phyloP scores from a whole-genome alignment of 768 basidiomycete species.

The Termitomyces eurrhizus region DNA sequence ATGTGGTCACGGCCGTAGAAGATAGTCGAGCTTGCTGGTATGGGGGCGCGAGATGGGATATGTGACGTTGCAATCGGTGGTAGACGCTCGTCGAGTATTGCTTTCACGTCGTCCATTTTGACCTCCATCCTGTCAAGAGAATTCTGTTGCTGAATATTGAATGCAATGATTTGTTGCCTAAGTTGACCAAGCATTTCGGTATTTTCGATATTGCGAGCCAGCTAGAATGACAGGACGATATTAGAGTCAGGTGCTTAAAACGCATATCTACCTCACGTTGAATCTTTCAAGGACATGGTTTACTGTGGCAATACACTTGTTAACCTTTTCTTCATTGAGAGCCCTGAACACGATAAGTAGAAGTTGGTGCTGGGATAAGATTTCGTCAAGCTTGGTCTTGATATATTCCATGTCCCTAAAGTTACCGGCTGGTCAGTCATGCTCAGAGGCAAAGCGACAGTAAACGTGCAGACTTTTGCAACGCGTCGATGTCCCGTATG shows the following conservation, averaged over 20 bases:
- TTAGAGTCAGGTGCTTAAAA: background rate
- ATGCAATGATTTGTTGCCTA: conserved; percentile 1
- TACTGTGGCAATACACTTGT: conserved; percentile 3
- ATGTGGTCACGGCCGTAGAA: conserved; percentile 19
- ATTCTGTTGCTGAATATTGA: background rate
- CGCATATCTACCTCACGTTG: background rate
- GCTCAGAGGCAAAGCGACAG: background rate
- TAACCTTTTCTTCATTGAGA: conserved; percentile 10
- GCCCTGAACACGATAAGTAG: background rate
- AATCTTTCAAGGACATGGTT: conserved; percentile 6
- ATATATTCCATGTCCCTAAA: conserved; percentile 3
- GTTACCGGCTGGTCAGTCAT: background rate
- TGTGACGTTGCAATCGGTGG: background rate
- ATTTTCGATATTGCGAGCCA: conserved; percentile 1
- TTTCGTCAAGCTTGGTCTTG: conserved; percentile 4
- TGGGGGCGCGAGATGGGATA: background rate
- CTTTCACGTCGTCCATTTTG: conserved; percentile 8
- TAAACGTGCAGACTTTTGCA: background rate
- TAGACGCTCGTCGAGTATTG: background rate
- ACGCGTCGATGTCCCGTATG: background rate
- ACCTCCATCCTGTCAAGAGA: background rate
- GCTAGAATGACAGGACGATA: background rate
- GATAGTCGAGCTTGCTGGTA: conserved; percentile 15
- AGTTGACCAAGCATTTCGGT: background rate
- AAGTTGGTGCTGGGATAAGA: background rate